These are phyloP conservation scores for Plicaturopsis crispa DNA, from an alignment of 768 basidiomycete genomes.

Conservation along the genomic window DNA sequence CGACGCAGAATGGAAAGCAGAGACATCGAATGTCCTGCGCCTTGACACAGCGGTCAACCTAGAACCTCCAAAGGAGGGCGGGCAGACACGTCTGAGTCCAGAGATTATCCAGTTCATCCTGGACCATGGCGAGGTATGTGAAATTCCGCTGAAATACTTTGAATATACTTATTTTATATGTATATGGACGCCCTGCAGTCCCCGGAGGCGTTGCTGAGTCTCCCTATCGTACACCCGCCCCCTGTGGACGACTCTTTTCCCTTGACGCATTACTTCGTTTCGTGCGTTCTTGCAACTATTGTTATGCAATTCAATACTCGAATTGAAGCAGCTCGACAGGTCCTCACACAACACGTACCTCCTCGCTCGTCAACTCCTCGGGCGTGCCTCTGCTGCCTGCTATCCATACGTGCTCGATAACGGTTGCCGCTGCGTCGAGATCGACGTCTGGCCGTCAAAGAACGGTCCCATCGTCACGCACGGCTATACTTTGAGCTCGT, in stretches of 20 bases:
- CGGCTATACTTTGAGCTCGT: constrained; percentile 49
- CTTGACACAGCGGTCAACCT: too few species aligned
- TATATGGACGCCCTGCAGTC: too few species aligned
- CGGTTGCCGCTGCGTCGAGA: constrained; percentile 53
- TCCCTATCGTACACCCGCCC: constrained; percentile 24
- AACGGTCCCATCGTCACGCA: constrained; percentile 53
- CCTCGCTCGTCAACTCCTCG: constrained; percentile 47
- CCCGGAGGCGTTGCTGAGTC: constrained; percentile 25
- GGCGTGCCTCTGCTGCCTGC: constrained; percentile 41
- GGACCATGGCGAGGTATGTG: constrained; percentile 22
- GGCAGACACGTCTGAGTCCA: constrained; percentile 27
- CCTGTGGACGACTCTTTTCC: constrained; percentile 37
- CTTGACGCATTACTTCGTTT: constrained; percentile 50
- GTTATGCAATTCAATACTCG: background rate
- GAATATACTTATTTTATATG: too few species aligned
- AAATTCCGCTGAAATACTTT: background rate
- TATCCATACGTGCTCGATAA: constrained; percentile 49
- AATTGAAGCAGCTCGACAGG: constrained; percentile 18
- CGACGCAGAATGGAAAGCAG: too few species aligned
- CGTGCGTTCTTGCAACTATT: constrained; percentile 16
- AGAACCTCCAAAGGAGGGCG: too few species aligned
- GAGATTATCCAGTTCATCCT: constrained; percentile 28
- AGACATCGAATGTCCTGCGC: too few species aligned
- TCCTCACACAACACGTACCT: constrained; percentile 67
- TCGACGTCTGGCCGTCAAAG: constrained; percentile 57